Conservation (phyloP, 345 rosid species). For the Citrus medica region DNA sequence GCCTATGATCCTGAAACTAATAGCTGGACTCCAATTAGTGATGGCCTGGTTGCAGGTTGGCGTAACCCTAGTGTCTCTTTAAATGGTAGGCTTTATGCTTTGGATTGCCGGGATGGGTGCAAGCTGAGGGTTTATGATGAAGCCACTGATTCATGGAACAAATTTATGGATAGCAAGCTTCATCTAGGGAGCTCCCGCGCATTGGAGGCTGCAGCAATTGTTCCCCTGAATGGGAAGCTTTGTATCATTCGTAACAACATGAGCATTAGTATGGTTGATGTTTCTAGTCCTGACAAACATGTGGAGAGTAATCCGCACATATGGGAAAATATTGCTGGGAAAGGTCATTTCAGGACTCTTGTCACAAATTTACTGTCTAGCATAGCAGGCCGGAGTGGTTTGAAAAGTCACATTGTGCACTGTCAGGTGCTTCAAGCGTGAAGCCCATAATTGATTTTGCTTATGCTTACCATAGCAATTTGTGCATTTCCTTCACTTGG, state of each 20-base stretch:
- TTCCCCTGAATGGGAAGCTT: conserved; percentile 76
- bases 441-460: conserved; percentile 22
- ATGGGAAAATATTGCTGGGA: conserved; percentile 88
- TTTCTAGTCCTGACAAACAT: conserved; percentile 62
- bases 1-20: conserved; percentile 76
- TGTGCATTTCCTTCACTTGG: conserved; percentile 13
- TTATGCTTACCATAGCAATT: conserved; percentile 12
- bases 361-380: conserved; percentile 85
- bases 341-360: conserved; percentile 74
- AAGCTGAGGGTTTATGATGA: conserved; percentile 78
- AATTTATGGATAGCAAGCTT: conserved; percentile 79
- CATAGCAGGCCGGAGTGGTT: conserved; percentile 85
- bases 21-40: conserved; percentile 67
- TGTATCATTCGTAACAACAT: conserved; percentile 92
- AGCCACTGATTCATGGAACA: conserved; percentile 74
- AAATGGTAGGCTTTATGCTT: conserved; percentile 74
- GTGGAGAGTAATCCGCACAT: conserved; percentile 60
- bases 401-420: conserved; percentile 86
- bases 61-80: conserved; percentile 77
- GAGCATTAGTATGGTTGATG: conserved; percentile 94
- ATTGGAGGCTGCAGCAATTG: conserved; percentile 93
- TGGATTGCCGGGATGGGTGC: conserved; percentile 93
- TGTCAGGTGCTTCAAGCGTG: conserved; percentile 96
- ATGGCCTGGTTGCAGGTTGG: conserved; percentile 95
- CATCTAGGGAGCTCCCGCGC: conserved; percentile 82